A percentile compares a stretch with the other conserved stretches of the same genome.
phyloP scores from a whole-genome alignment of 352 stramenopile genomes.

The Phytopythium cucurbitacearum region DNA sequence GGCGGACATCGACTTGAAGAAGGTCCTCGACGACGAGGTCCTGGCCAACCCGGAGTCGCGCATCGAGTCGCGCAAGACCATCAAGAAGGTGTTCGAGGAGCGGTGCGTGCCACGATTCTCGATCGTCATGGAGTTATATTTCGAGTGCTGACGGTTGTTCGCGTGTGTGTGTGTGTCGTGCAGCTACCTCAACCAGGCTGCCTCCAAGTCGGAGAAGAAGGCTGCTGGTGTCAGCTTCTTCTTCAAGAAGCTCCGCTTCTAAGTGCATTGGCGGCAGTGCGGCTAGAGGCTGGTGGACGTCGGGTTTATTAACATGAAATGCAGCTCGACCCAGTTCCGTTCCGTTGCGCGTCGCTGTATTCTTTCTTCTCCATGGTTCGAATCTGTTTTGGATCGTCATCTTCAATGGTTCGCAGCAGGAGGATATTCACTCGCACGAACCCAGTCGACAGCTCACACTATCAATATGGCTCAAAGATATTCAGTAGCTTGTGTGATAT shows the following conservation, averaged over 20 bases:
- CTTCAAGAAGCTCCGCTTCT: constrained; percentile 99
- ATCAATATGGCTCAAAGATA: not conserved
- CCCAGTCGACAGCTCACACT: constrained; percentile 4
- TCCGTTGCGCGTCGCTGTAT: constrained; percentile 20
- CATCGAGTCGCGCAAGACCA: constrained; percentile 95
- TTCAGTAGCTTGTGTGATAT: constrained; percentile 6
- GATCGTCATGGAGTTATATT: not conserved
- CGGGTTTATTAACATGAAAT: constrained; percentile 49
- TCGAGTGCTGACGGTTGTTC: constrained; percentile 11
- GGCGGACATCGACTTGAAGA: constrained; percentile 99
- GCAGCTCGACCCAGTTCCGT: constrained; percentile 63
- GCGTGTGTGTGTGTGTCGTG: constrained; percentile 3
- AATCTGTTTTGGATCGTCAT: not conserved
- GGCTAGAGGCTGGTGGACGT: constrained; percentile 45
- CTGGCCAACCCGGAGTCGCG: constrained; percentile 77
- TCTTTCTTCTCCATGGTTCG: not conserved
- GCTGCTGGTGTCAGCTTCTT: constrained; percentile 97
- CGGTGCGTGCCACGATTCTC: constrained; percentile 64
- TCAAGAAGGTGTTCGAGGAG: constrained; percentile 99
- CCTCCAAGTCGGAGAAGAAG: constrained; percentile 45
- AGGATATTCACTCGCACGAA: not conserved
- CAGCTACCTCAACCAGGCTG: constrained; percentile 13
- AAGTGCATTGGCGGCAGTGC: constrained; percentile 64
- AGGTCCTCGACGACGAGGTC: constrained; percentile 92
- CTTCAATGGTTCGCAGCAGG: not conserved